Base-by-base conservation (phyloP, 177 flowering plant genomes). In the Vitis hybrid region DNA sequence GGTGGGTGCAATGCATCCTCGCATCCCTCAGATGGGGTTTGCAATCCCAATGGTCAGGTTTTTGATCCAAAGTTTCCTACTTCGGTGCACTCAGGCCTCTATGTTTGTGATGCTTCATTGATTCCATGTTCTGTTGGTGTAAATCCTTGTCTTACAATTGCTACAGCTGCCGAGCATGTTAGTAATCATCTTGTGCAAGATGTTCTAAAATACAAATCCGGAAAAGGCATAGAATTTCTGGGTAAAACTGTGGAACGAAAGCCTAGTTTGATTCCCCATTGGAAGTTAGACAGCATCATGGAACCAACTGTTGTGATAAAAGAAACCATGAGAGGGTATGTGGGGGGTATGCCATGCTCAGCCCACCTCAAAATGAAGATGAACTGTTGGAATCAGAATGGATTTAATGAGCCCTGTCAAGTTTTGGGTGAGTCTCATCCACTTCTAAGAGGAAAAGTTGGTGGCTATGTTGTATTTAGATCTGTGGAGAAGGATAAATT, bases 1-100 rank as follows among this genome's bases (percentile, higher is more conserved):
- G 92, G 92, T 58, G 89, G 92, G n/a, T 86, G 92, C 76, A 78
- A 71, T 79, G 90, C 80, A 46, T 79, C 92, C 48, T 62, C 84
- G 46, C 82, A 84, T 76, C 63, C 77, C 77, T 75, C 80, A 19
- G 19, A 64, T n/a, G 90, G 90, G 7, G 90, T 86, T 15, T 88
- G 92, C 30, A 84, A 82, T 64, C 67, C 81, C 24, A 67, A 66
- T 17, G 92, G 92, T 21, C 90, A 82, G 67, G 90, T 88, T 75
- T 86, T 79, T 57, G 67, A 81, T 51, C 67, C 74, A 6, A 67
- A 62, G 17, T 54, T 70, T 48, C 67, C 76, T 10, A 18, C 62
- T 19, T 17, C 70, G 15, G 81, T 86, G 67, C 87, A 84, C 64
- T 64, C 73, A 10, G 92, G 92, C 32, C 83, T 88, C 11, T 85